Evolutionary conservation across 345 rosid species (phyloP).

Genomic region (Lepidium didymum): DNA sequence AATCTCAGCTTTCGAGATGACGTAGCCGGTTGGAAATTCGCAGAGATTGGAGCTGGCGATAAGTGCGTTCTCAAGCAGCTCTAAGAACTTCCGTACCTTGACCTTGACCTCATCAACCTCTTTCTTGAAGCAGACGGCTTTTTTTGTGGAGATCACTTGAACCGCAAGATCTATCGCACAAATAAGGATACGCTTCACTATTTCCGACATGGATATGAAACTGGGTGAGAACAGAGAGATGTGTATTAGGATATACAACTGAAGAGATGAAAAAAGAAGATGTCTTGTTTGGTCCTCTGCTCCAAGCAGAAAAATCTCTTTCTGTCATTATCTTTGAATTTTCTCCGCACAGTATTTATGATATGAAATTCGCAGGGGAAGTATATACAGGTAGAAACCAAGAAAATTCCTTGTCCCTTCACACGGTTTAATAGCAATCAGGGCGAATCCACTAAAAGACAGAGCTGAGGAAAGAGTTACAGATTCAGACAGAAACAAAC

Average conservation of each 20-base stretch:
- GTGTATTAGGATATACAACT: not conserved
- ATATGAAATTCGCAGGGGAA: not conserved
- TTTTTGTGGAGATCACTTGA: slow-evolving; percentile 50
- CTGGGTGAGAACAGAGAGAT: not conserved
- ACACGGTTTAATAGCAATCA: not conserved
- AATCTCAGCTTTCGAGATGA: slow-evolving; percentile 61
- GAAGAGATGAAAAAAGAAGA: not conserved
- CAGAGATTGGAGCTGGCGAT: slow-evolving; percentile 59
- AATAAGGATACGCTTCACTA: slow-evolving; percentile 55
- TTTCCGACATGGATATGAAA: slow-evolving; percentile 49
- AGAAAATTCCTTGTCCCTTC: not conserved
- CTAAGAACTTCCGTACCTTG: slow-evolving; percentile 60
- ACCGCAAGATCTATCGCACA: slow-evolving; percentile 64
- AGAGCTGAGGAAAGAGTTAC: not conserved
- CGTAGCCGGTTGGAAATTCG: slow-evolving; percentile 78
- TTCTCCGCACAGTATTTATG: not conserved
- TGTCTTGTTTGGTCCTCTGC: not conserved
- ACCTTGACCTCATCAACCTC: slow-evolving; percentile 57
- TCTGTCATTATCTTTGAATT: not conserved
- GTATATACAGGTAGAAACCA: not conserved
- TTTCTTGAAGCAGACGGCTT: slow-evolving; percentile 49
- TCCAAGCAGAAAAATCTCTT: not conserved
- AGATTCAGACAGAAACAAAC: not conserved
- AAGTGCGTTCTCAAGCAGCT: slow-evolving; percentile 61
- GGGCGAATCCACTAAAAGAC: not conserved